Conservation (phyloP, 371 early-diverging fungal genomes). For the Mortierella sp. region DNA sequence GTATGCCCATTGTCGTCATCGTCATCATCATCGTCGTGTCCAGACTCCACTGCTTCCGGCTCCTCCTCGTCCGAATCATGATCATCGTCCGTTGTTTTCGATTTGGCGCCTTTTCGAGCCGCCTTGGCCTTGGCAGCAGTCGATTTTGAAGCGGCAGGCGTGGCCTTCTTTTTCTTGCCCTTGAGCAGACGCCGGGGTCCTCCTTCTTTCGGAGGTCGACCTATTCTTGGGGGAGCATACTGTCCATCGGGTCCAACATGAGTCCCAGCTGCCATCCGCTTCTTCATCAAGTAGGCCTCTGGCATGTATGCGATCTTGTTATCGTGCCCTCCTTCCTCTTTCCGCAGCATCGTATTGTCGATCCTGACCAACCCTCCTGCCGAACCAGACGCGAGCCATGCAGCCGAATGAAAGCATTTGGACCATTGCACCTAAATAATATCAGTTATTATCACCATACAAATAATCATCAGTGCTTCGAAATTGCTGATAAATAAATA, state of each 20-base stretch:
- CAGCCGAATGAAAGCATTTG: slow-evolving; percentile 37
- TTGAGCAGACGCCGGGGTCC: neutral
- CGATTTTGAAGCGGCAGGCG: neutral
- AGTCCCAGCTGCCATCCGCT: slow-evolving; percentile 9
- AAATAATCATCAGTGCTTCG: slow-evolving; percentile 4
- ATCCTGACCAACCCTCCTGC: slow-evolving; percentile 45
- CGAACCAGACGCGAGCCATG: slow-evolving; percentile 51
- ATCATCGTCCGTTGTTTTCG: neutral
- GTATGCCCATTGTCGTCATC: neutral
- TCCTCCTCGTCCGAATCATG: slow-evolving; percentile 1
- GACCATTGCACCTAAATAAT: slow-evolving; percentile 46
- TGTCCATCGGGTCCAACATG: neutral
- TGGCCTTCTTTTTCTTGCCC: neutral
- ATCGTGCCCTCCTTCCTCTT: slow-evolving; percentile 17
- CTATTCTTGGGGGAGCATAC: neutral
- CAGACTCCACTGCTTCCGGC: slow-evolving; percentile 6
- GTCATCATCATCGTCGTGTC: neutral
- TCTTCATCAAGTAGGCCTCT: slow-evolving; percentile 36
- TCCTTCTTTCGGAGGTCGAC: slow-evolving; percentile 19
- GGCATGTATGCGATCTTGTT: slow-evolving; percentile 35
- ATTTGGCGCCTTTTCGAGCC: neutral
- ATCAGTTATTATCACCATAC: neutral
- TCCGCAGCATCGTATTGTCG: slow-evolving; percentile 49
- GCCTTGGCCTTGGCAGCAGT: neutral
- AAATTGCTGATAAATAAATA: no score